Percentiles rank a stretch among this genome's conserved stretches.
These are phyloP conservation scores for Aspergillus indologenus DNA, from an alignment of 495 filamentous ascomycete genomes.

Conservation along the genomic window DNA sequence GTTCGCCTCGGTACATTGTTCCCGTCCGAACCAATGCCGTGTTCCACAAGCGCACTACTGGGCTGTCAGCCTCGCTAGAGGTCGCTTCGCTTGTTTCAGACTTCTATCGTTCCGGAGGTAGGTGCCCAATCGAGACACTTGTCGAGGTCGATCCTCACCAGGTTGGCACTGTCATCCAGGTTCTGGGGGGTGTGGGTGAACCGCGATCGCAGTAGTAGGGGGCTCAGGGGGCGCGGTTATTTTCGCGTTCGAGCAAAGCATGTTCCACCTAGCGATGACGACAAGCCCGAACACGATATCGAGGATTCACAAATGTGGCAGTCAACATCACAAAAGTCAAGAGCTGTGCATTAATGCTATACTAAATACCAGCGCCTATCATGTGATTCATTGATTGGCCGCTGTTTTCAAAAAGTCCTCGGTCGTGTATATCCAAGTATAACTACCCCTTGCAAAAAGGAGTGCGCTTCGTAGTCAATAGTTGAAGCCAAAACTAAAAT, in stretches of 20 bases:
- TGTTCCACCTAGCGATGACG: too few species aligned
- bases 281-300: not conserved
- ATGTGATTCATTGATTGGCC: not conserved
- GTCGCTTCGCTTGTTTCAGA: not conserved
- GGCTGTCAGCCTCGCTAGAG: not conserved
- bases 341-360: not conserved
- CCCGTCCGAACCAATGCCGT: not conserved
- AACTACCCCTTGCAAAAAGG: not conserved
- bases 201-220: not conserved
- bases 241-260: not conserved
- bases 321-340: not conserved
- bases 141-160: not conserved
- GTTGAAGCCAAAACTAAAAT: slow-evolving; percentile 7
- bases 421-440: not conserved
- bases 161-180: not conserved
- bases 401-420: not conserved
- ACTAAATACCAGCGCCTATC: not conserved
- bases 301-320: not conserved
- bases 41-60: not conserved
- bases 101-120: not conserved
- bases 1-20: not conserved
- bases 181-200: not conserved
- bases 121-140: not conserved
- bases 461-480: not conserved
- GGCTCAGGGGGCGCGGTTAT: not conserved